A percentile compares a stretch with the other conserved stretches of the same genome.
phyloP scores from a whole-genome alignment of 2,329 filamentous ascomycete species.

The Aspergillus tubingensis region DNA sequence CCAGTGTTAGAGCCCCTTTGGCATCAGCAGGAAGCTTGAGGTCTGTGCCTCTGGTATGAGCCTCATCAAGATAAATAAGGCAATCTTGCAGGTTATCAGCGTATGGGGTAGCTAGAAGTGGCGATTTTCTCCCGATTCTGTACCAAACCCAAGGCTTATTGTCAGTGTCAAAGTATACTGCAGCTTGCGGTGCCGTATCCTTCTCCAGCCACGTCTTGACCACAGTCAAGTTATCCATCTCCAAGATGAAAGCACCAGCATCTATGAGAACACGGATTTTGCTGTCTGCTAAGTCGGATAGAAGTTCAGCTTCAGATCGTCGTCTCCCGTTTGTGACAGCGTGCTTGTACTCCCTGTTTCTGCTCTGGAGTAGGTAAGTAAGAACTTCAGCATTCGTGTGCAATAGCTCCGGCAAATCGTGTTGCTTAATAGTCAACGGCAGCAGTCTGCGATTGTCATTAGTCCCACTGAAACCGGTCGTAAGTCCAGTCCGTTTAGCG shows the following conservation, averaged over 20 bases:
- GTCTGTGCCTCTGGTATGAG: slow-evolving; percentile 63
- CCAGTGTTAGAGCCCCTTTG: slow-evolving; percentile 58
- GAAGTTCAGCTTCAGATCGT: slow-evolving; percentile 50
- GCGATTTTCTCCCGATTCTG: slow-evolving; percentile 39
- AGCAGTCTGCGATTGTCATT: slow-evolving; percentile 65
- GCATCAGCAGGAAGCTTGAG: slow-evolving; percentile 55
- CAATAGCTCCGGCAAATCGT: slow-evolving; percentile 57
- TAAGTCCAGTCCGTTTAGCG: slow-evolving; percentile 35
- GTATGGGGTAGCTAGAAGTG: slow-evolving; percentile 57
- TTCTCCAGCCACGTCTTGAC: slow-evolving; percentile 54
- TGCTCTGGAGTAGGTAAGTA: slow-evolving; percentile 55
- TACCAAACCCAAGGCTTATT: slow-evolving; percentile 52
- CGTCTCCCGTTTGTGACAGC: slow-evolving; percentile 36
- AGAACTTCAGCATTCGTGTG: slow-evolving; percentile 68
- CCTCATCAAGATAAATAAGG: slow-evolving; percentile 62
- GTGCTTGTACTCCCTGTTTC: slow-evolving; percentile 53
- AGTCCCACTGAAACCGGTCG: slow-evolving; percentile 72
- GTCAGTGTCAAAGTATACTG: slow-evolving; percentile 55
- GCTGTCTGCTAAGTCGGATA: slow-evolving; percentile 40
- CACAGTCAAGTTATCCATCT: slow-evolving; percentile 58
- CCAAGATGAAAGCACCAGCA: slow-evolving; percentile 64
- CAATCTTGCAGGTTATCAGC: slow-evolving; percentile 55
- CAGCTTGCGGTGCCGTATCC: slow-evolving; percentile 49
- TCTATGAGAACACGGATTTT: slow-evolving; percentile 62
- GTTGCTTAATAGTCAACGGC: slow-evolving; percentile 62